A percentile compares a stretch with the other conserved stretches of the same genome.
Conservation (phyloP, 2,329 filamentous ascomycete genomes). For the Aspergillus clavatus region DNA sequence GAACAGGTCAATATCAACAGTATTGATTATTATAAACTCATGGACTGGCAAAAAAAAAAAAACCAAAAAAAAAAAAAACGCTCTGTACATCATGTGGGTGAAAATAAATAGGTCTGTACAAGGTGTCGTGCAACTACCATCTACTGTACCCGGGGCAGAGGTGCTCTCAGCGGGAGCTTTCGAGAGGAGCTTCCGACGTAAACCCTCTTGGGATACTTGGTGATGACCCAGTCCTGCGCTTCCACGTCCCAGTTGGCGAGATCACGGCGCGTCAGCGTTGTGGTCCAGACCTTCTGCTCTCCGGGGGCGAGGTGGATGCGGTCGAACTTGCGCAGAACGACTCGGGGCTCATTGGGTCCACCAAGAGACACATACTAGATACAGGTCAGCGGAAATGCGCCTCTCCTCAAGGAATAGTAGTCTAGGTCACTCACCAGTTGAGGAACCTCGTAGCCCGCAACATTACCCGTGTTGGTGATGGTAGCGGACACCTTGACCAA, state of each 20-base stretch:
- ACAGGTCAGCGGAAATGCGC: constrained; percentile 5
- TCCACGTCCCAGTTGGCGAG: constrained; percentile 79
- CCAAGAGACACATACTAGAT: constrained; percentile 68
- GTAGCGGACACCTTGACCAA: constrained; percentile 47
- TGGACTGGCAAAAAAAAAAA: too few relatives aligned
- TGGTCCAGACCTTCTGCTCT: constrained; percentile 60
- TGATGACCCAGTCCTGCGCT: constrained; percentile 77
- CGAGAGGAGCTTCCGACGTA: constrained; percentile 57
- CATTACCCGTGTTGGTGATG: constrained; percentile 48
- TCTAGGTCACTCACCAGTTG: constrained; percentile 39
- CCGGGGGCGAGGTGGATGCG: constrained; percentile 68
- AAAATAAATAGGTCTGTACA: too few relatives aligned
- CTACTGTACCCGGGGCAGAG: constrained; percentile 29
- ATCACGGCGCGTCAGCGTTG: constrained; percentile 70
- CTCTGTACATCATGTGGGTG: too few relatives aligned
- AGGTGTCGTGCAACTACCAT: too few relatives aligned
- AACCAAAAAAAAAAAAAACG: too few relatives aligned
- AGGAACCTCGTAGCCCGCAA: constrained; percentile 50
- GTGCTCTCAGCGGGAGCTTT: constrained; percentile 48
- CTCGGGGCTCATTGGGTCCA: constrained; percentile 63
- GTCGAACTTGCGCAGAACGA: constrained; percentile 74
- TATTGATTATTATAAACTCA: too few relatives aligned
- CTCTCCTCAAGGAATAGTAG: neutral
- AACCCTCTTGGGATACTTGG: constrained; percentile 53
- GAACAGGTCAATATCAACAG: too few relatives aligned